phyloP scores from a whole-genome alignment of 305 asterid genomes.

The Rubia tinctorum region DNA sequence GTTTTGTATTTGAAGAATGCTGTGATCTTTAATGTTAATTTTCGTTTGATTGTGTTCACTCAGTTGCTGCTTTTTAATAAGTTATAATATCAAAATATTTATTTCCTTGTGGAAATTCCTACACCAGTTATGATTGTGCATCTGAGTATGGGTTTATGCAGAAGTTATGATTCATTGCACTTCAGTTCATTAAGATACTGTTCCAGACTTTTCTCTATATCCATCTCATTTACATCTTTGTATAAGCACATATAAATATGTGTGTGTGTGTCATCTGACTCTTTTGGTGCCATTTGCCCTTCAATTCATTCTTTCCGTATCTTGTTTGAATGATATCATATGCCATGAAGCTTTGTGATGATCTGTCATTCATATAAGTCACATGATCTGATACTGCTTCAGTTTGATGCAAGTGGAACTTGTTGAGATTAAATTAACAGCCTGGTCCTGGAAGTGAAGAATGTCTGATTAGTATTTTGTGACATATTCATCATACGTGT shows the following conservation, averaged over 20 bases:
- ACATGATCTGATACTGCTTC: neutral
- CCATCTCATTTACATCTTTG: neutral
- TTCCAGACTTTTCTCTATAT: slow-evolving; percentile 2
- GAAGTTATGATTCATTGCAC: neutral
- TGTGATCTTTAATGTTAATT: slow-evolving; percentile 1
- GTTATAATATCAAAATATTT: neutral
- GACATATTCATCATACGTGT: neutral
- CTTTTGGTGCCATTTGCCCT: neutral
- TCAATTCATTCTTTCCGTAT: neutral
- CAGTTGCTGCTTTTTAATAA: neutral
- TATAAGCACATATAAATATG: neutral
- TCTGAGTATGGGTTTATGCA: neutral
- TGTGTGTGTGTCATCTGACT: neutral
- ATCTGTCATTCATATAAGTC: neutral
- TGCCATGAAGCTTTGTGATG: slow-evolving; percentile 8
- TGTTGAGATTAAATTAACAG: neutral
- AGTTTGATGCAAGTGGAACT: neutral
- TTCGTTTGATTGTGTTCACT: neutral
- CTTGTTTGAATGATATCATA: neutral
- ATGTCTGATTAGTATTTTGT: neutral
- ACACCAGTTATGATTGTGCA: neutral
- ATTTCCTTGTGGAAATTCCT: neutral
- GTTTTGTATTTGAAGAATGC: neutral
- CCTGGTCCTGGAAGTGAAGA: neutral
- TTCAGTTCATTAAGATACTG: neutral